These are phyloP conservation scores for Pleurotus eryngii DNA, from an alignment of 768 basidiomycete species.

Conservation along the genomic window DNA sequence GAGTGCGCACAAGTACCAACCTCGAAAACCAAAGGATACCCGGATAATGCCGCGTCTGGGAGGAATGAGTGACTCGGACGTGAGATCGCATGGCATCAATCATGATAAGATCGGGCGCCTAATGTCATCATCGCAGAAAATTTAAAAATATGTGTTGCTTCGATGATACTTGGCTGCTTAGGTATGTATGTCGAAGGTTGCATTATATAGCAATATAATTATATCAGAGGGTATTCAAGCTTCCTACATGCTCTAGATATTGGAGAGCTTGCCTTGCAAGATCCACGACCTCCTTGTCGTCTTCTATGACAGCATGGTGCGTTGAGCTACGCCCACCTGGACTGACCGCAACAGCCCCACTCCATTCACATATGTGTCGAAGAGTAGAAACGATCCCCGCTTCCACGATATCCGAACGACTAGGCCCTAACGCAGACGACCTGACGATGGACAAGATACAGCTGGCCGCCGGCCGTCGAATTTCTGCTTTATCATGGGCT, in stretches of 20 bases:
- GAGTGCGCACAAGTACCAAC: no score
- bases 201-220: no score
- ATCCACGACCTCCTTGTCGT: conserved; percentile 58
- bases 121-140: no score
- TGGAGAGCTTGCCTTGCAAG: conserved; percentile 55
- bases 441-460: conserved; percentile 58
- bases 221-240: neutral
- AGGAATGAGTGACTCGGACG: no score
- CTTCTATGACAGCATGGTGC: conserved; percentile 43
- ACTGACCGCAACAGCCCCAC: conserved; percentile 19
- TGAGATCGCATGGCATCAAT: no score
- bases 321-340: conserved; percentile 12
- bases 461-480: conserved; percentile 56
- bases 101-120: no score
- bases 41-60: no score
- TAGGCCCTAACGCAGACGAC: conserved; percentile 25
- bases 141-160: no score
- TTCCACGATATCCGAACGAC: conserved; percentile 17
- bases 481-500: conserved; percentile 53
- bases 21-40: no score
- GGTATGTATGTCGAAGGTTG: no score
- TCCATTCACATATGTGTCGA: conserved; percentile 39
- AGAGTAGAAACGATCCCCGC: conserved; percentile 33
- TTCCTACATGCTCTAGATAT: conserved; percentile 38
- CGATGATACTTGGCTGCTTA: no score